A percentile compares a stretch with the other conserved stretches of the same genome.
Evolutionary conservation across 192 early-diverging fungal genomes (phyloP).

Genomic region (Podila horticola): DNA sequence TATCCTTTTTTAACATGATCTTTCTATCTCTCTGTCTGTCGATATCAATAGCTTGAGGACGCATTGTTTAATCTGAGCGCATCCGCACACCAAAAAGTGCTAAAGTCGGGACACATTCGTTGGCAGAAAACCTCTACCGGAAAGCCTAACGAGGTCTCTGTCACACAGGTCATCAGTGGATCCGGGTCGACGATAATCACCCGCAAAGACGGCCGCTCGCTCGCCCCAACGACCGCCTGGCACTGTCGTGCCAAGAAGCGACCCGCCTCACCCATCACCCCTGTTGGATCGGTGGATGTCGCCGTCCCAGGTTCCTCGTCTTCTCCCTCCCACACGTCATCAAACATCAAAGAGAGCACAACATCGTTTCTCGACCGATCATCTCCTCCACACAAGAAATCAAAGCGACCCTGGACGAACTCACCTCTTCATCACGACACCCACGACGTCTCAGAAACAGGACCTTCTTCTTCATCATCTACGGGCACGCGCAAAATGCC

Average conservation of each 20-base stretch:
- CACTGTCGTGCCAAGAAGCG: slow-evolving; percentile 50
- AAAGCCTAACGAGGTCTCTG: slow-evolving; percentile 12
- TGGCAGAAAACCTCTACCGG: slow-evolving; percentile 5
- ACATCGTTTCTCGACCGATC: slow-evolving; percentile 35
- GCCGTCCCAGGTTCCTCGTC: slow-evolving; percentile 19
- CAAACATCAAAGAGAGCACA: slow-evolving; percentile 1
- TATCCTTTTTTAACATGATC: neutral
- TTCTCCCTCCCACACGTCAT: neutral
- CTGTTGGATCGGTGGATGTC: slow-evolving; percentile 40
- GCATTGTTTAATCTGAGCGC: slow-evolving; percentile 57
- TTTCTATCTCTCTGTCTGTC: neutral
- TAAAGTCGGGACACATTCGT: slow-evolving; percentile 17
- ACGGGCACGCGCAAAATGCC: slow-evolving; percentile 12
- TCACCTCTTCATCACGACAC: neutral
- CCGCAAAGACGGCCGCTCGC: slow-evolving; percentile 15
- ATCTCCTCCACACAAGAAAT: slow-evolving; percentile 49
- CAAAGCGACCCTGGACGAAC: slow-evolving; percentile 38
- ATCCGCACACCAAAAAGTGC: slow-evolving; percentile 41
- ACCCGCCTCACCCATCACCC: slow-evolving; percentile 50
- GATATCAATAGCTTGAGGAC: slow-evolving; percentile 49
- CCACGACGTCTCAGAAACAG: neutral
- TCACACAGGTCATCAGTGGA: slow-evolving; percentile 20
- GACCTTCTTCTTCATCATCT: neutral
- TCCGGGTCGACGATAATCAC: slow-evolving; percentile 33
- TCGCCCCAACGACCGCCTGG: slow-evolving; percentile 16